Evolutionary conservation across 129 eudicot genomes (phyloP), one percentile per base, ranked within the genome.

Genomic region (Escallonia herrerae): DNA sequence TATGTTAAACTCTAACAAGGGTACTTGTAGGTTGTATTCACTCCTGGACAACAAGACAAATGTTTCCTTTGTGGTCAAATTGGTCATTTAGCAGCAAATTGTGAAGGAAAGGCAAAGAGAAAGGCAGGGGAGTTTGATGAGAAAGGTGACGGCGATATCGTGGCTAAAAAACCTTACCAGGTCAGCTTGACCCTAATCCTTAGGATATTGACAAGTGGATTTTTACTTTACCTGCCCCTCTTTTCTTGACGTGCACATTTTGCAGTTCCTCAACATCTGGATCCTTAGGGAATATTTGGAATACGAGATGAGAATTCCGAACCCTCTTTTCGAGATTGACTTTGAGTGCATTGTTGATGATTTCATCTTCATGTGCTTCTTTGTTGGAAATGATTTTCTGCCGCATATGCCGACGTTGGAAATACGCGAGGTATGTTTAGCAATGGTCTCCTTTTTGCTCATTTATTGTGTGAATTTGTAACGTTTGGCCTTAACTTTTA

Each of bases 351-450:
- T 94, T 60, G 69, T 94, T 47, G 99, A 94, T 65, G 99, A 94
- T 62, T 94, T 94, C 68, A 94, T 94, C 75, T 94, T 94, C 86
- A 89, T 94, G 59, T 94, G 99, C 77, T 94, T 94, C 78, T 94
- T 94, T 80, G 99, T 94, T 33, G 99, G 99, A 62, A 89, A 89
- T 59, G 99, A 94, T 59, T 94, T 94, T 63, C 64, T 94, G 63
- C 99, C 97, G 54, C 99, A 94, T 74, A 94, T 94, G 99, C 99
- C 99, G 6, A 94, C 97, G 8, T 78, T 94, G 68, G 99, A 94
- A 79, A 94, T 89, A 64, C 99, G 96, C 4, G 99, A 94, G 99
- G 99, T 93, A 43, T 46, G 80, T 6, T 77, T 69, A 77, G 8
- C 9, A 37, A 51, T 10, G 33, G 48, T 52, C 2, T 45, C 66